These are phyloP conservation scores for Picocystis sp. DNA, from an alignment of 163 green algal genomes.

Conservation along the genomic window DNA sequence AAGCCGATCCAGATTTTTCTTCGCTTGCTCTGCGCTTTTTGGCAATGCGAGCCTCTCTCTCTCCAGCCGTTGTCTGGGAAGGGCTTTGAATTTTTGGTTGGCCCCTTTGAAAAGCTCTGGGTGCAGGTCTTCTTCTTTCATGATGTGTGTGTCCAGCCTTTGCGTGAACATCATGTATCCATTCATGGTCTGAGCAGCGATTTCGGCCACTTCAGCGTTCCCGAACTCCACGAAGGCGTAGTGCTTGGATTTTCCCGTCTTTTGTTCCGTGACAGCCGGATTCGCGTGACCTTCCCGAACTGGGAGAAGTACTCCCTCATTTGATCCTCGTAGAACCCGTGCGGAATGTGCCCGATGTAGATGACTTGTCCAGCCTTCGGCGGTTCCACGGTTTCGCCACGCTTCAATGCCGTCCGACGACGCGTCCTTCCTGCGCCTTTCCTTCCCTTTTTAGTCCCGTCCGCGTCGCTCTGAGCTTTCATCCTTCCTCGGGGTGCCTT, in stretches of 20 bases:
- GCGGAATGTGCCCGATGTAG: conserved; percentile 58
- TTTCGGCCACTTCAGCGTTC: conserved; percentile 63
- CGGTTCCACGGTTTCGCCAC: too few species aligned
- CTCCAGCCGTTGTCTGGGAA: neutral
- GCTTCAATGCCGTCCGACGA: too few species aligned
- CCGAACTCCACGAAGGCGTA: conserved; percentile 94
- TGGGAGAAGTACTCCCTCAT: conserved; percentile 84
- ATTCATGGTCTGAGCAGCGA: conserved; percentile 87
- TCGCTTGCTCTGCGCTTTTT: conserved; percentile 34
- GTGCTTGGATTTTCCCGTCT: conserved; percentile 59
- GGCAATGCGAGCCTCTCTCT: conserved; percentile 18
- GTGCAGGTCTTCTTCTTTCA: conserved; percentile 40
- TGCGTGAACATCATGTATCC: conserved; percentile 86
- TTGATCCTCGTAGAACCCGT: conserved; percentile 92
- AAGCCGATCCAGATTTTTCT: conserved; percentile 23
- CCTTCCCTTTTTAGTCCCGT: too few species aligned
- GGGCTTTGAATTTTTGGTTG: conserved; percentile 48
- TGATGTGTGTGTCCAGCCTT: conserved; percentile 11
- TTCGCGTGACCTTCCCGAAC: conserved; percentile 70
- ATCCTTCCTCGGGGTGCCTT: too few species aligned
- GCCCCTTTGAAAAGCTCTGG: conserved; percentile 59
- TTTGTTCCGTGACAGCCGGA: conserved; percentile 81
- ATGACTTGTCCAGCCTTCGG: conserved; percentile 9
- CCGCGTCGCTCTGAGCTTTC: too few species aligned
- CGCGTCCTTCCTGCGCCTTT: too few species aligned